These are phyloP conservation scores for Aspergillus fijiensis DNA, from an alignment of 2,329 filamentous ascomycete genomes.

Conservation along the genomic window DNA sequence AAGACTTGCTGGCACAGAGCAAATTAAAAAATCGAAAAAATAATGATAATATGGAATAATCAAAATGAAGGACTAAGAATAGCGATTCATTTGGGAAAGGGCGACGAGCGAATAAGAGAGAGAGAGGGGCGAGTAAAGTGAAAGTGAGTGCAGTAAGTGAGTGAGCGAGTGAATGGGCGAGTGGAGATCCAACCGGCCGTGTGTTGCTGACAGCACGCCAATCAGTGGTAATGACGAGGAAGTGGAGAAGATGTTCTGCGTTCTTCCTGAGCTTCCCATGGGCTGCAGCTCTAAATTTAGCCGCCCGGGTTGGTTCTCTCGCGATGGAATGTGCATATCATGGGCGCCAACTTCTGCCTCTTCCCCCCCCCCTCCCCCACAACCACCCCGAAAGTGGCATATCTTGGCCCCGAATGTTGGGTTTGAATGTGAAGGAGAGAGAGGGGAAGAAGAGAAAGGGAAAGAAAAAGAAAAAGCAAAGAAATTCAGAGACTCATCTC, in stretches of 20 bases:
- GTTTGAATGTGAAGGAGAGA: neutral
- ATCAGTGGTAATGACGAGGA: slow-evolving; percentile 7
- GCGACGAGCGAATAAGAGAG: neutral
- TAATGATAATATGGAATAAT: slow-evolving; percentile 6
- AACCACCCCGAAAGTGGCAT: slow-evolving; percentile 16
- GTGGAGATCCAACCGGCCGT: slow-evolving; percentile 12
- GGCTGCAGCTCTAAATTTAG: slow-evolving; percentile 41
- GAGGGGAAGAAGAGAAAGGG: neutral
- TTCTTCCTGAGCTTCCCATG: slow-evolving; percentile 18
- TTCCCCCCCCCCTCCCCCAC: neutral
- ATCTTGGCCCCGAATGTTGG: neutral
- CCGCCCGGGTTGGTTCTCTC: slow-evolving; percentile 28
- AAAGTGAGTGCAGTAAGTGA: slow-evolving; percentile 4
- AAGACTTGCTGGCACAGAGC: neutral
- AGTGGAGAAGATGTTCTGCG: slow-evolving; percentile 10
- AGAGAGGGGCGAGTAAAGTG: neutral
- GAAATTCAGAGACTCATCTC: neutral
- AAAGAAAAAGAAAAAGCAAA: neutral
- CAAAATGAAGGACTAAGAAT: slow-evolving; percentile 11
- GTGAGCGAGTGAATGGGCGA: slow-evolving; percentile 7
- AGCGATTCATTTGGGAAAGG: slow-evolving; percentile 20
- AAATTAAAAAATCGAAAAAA: slow-evolving; percentile 1
- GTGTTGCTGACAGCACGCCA: slow-evolving; percentile 20
- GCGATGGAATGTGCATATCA: slow-evolving; percentile 27
- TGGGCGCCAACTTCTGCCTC: slow-evolving; percentile 31